Percentiles rank a stretch among this genome's conserved stretches.
These are phyloP conservation scores for Actinomucor elegans DNA, from an alignment of 371 early-diverging fungal species.

Conservation along the genomic window DNA sequence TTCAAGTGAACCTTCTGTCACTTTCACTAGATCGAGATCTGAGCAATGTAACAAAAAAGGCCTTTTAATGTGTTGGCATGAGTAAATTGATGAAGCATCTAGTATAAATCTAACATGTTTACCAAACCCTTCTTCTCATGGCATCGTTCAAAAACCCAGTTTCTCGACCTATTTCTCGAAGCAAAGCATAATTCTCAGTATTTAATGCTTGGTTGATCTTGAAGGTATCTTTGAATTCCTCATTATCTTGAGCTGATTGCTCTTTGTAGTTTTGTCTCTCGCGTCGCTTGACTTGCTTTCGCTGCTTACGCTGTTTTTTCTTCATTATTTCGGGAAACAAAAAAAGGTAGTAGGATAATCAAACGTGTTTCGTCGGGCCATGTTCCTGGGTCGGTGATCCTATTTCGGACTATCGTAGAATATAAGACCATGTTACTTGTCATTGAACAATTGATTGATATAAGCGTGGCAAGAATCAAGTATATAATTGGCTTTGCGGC, in stretches of 20 bases:
- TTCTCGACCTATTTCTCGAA: slow-evolving; percentile 50
- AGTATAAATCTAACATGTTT: neutral
- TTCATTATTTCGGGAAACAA: slow-evolving; percentile 27
- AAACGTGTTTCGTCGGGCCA: too few species aligned
- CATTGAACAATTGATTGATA: too few species aligned
- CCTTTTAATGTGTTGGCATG: slow-evolving; percentile 22
- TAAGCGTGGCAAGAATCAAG: too few species aligned
- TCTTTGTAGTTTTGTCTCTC: slow-evolving; percentile 3
- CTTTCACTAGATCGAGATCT: slow-evolving; percentile 4
- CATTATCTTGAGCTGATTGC: slow-evolving; percentile 34
- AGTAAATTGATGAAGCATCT: neutral
- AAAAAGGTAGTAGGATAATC: too few species aligned
- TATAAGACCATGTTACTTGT: too few species aligned
- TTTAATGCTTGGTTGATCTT: slow-evolving; percentile 57
- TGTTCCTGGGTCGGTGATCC: too few species aligned
- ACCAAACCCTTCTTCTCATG: slow-evolving; percentile 52
- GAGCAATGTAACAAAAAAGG: slow-evolving; percentile 46
- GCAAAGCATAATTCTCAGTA: slow-evolving; percentile 35
- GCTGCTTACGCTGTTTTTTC: slow-evolving; percentile 20
- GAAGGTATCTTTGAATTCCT: slow-evolving; percentile 36
- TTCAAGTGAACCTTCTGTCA: slow-evolving; percentile 11
- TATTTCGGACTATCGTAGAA: too few species aligned
- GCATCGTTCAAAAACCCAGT: slow-evolving; percentile 27
- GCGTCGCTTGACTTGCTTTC: slow-evolving; percentile 11
- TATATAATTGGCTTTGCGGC: too few species aligned